phyloP scores from a whole-genome alignment of 345 rosid species.

The Dovyalis caffra region DNA sequence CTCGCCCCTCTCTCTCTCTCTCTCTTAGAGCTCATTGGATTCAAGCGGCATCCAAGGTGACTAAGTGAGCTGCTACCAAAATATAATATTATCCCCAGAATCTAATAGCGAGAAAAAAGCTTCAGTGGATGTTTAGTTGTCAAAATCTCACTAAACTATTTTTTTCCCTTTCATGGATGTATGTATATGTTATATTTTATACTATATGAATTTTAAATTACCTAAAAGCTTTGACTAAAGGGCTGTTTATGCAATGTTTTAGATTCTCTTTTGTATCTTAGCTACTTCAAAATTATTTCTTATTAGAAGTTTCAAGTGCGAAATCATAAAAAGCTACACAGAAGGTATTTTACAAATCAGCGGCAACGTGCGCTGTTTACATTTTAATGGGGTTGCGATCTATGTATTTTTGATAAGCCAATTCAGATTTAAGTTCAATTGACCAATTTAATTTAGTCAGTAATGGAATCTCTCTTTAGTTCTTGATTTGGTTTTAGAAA shows the following conservation, averaged over 20 bases:
- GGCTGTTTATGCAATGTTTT: not conserved
- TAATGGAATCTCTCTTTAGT: too few relatives aligned
- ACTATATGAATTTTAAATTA: not conserved
- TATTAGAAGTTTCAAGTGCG: not conserved
- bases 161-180: not conserved
- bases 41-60: conserved; percentile 18
- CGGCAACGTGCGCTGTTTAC: not conserved
- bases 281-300: not conserved
- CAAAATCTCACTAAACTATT: too few relatives aligned
- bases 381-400: not conserved
- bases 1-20: not conserved
- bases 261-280: too few relatives aligned
- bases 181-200: too few relatives aligned
- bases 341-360: not conserved
- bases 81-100: not conserved
- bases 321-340: not conserved
- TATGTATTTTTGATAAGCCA: not conserved
- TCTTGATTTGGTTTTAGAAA: too few relatives aligned
- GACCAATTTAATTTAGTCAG: too few relatives aligned
- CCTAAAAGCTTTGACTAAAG: not conserved
- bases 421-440: too few relatives aligned
- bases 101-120: not conserved
- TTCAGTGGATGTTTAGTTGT: not conserved
- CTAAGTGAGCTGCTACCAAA: conserved; percentile 3
- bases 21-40: conserved; percentile 6